Conservation (phyloP, 768 basidiomycete species). For the Boletus bicolor region DNA sequence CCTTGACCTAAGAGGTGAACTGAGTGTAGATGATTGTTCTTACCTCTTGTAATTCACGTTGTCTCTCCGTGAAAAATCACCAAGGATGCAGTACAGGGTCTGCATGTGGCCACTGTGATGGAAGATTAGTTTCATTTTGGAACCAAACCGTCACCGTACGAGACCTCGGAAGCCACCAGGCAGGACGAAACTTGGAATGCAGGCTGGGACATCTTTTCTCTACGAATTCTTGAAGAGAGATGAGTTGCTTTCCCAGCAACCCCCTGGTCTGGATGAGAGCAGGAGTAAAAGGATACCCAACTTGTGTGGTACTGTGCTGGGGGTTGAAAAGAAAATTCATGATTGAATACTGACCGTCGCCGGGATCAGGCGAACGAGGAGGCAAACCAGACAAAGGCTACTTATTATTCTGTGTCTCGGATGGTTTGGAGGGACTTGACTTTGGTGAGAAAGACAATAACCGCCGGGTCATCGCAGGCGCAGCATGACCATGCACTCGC, state of each 20-base stretch:
- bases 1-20: slow-evolving; percentile 6
- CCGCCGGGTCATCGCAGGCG: no score
- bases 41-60: slow-evolving; percentile 32
- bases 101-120: slow-evolving; percentile 30
- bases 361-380: not conserved
- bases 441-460: not conserved
- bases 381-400: not conserved
- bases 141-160: not conserved
- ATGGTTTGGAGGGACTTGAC: not conserved
- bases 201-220: slow-evolving; percentile 31
- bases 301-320: slow-evolving; percentile 13
- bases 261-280: slow-evolving; percentile 20
- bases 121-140: slow-evolving; percentile 13
- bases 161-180: slow-evolving; percentile 35
- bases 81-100: slow-evolving; percentile 30
- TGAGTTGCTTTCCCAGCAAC: not conserved
- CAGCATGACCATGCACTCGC: no score
- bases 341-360: not conserved
- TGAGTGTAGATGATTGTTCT: not conserved
- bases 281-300: slow-evolving; percentile 22
- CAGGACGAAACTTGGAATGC: slow-evolving; percentile 26
- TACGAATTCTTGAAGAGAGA: slow-evolving; percentile 32
- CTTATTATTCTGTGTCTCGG: slow-evolving; percentile 12
- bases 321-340: slow-evolving; percentile 24
- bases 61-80: slow-evolving; percentile 32